phyloP scores from a whole-genome alignment of 345 rosid species.

The Populus nigra region DNA sequence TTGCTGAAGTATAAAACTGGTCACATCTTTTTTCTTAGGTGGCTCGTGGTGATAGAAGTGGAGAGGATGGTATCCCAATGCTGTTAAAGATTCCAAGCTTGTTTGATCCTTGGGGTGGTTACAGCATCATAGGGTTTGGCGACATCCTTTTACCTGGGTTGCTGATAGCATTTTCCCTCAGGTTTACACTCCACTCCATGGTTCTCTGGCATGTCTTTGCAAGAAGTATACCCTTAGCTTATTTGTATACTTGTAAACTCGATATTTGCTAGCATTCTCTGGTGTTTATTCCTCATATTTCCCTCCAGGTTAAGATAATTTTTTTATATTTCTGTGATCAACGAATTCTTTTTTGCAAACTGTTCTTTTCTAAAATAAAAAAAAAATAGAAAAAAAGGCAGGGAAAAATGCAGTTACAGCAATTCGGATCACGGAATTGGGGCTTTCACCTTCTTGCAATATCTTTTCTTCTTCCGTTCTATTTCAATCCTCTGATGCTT shows the following conservation, averaged over 20 bases:
- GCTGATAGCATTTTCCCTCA: constrained; percentile 82
- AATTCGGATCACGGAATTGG: background rate
- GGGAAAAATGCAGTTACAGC: background rate
- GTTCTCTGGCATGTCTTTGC: background rate
- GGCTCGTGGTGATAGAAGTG: constrained; percentile 93
- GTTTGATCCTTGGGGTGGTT: constrained; percentile 99
- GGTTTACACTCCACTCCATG: constrained; percentile 40
- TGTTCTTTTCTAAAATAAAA: background rate
- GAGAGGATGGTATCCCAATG: constrained; percentile 99
- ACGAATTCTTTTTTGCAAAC: background rate
- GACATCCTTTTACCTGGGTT: constrained; percentile 98
- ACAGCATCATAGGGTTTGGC: constrained; percentile 95
- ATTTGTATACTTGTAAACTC: background rate
- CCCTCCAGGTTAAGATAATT: background rate
- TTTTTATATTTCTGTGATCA: background rate
- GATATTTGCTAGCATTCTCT: background rate
- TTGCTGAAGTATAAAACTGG: constrained; percentile 9
- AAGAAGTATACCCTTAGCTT: background rate
- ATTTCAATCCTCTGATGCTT: background rate
- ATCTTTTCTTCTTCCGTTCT: background rate
- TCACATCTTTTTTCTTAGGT: constrained; percentile 48
- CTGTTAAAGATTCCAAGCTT: constrained; percentile 89
- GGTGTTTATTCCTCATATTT: background rate
- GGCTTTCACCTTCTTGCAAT: background rate
- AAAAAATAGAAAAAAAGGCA: background rate